Evolutionary conservation across 2,329 filamentous ascomycete species (phyloP).

Genomic region (Lasiodiplodia sp.): DNA sequence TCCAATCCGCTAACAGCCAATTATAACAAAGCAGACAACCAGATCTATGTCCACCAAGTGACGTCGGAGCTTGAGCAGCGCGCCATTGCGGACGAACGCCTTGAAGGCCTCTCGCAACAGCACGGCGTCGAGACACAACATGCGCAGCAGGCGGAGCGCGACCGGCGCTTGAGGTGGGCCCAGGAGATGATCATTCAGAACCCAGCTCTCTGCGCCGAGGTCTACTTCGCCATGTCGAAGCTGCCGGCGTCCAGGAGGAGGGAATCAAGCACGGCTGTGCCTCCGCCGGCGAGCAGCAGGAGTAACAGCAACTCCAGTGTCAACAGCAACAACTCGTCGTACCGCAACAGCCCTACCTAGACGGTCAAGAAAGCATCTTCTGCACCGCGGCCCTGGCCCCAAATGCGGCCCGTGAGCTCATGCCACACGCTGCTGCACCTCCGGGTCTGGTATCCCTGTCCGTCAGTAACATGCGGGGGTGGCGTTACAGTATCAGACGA

Average conservation of each 20-base stretch:
- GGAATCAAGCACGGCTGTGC: neutral
- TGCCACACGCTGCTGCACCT: slow-evolving; percentile 1
- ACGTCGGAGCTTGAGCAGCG: slow-evolving; percentile 25
- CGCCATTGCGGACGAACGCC: slow-evolving; percentile 20
- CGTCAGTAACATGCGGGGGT: slow-evolving; percentile 1
- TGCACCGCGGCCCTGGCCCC: neutral
- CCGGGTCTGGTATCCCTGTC: slow-evolving; percentile 10
- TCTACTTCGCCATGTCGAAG: slow-evolving; percentile 29
- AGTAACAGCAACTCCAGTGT: slow-evolving; percentile 8
- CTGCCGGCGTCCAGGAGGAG: neutral
- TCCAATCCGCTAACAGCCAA: slow-evolving; percentile 5
- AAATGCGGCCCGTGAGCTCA: slow-evolving; percentile 7
- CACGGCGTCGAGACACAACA: slow-evolving; percentile 2
- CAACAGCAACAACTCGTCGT: slow-evolving; percentile 7
- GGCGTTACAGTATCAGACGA: slow-evolving; percentile 5
- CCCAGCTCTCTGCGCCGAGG: slow-evolving; percentile 26
- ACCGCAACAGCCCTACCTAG: slow-evolving; percentile 24
- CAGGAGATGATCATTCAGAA: slow-evolving; percentile 30
- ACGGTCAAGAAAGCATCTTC: neutral
- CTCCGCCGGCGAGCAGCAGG: neutral
- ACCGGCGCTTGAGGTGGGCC: slow-evolving; percentile 29
- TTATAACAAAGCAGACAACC: slow-evolving; percentile 5
- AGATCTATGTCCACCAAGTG: slow-evolving; percentile 22
- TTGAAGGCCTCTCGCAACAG: slow-evolving; percentile 14
- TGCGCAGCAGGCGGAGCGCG: slow-evolving; percentile 22